Evolutionary conservation across 768 basidiomycete genomes (phyloP).

Genomic region (Neoboletus brunneissimus): DNA sequence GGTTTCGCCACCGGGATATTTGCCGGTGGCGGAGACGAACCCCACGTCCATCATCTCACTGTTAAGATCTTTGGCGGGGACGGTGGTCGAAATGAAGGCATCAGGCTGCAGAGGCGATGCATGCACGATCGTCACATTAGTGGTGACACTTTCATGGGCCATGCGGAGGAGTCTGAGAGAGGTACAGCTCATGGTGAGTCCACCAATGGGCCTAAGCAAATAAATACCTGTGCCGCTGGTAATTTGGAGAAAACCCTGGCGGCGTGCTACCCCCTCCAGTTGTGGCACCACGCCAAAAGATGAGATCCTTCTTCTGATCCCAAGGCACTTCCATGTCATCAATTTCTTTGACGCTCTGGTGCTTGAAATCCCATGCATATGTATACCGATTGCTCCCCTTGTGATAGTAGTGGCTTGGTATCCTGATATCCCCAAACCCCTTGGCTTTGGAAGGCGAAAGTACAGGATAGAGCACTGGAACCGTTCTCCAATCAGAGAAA

Average conservation of each 20-base stretch:
- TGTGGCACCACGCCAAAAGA: slow-evolving; percentile 96
- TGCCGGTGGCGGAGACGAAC: slow-evolving; percentile 75
- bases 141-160: slow-evolving; percentile 50
- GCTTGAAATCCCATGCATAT: slow-evolving; percentile 85
- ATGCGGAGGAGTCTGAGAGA: slow-evolving; percentile 65
- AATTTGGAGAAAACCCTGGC: slow-evolving; percentile 74
- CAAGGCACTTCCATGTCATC: slow-evolving; percentile 88
- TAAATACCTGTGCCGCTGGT: slow-evolving; percentile 79
- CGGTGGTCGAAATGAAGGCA: slow-evolving; percentile 56
- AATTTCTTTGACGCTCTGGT: slow-evolving; percentile 66
- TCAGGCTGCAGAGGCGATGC: slow-evolving; percentile 60
- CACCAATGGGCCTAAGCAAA: slow-evolving; percentile 2
- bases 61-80: slow-evolving; percentile 64
- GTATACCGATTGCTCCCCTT: slow-evolving; percentile 78
- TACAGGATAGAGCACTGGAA: slow-evolving; percentile 86
- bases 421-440: slow-evolving; percentile 87
- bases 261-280: slow-evolving; percentile 93
- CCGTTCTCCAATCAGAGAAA: slow-evolving; percentile 94
- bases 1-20: slow-evolving; percentile 73
- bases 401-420: slow-evolving; percentile 97
- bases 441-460: slow-evolving; percentile 87
- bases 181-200: not conserved
- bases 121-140: slow-evolving; percentile 65
- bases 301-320: slow-evolving; percentile 81
- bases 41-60: slow-evolving; percentile 82